phyloP scores from a whole-genome alignment of 257 asterid genomes.

The Plantago ovata region DNA sequence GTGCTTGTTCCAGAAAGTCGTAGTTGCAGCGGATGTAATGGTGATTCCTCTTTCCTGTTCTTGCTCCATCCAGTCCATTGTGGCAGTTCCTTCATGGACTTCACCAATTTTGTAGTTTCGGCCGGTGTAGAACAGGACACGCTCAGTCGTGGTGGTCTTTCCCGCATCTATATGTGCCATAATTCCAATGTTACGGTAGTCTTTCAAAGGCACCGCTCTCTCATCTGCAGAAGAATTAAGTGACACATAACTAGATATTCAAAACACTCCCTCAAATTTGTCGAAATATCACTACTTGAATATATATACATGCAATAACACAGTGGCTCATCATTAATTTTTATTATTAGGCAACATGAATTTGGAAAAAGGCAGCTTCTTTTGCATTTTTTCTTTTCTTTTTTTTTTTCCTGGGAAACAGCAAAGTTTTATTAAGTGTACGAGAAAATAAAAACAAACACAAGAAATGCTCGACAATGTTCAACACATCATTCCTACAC shows the following conservation, averaged over 20 bases:
- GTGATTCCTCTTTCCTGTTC: constrained; percentile 98
- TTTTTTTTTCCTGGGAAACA: too few relatives aligned
- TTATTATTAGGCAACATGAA: too few relatives aligned
- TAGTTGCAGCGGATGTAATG: constrained; percentile 94
- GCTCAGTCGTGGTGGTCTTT: constrained; percentile 92
- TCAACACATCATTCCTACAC: too few relatives aligned
- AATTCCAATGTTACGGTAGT: constrained; percentile 93
- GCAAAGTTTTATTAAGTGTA: too few relatives aligned
- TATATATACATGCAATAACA: too few relatives aligned
- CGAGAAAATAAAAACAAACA: too few relatives aligned
- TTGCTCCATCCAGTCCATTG: constrained; percentile 99
- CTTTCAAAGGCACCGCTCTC: constrained; percentile 67
- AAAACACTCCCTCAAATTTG: background rate
- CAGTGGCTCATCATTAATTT: too few relatives aligned
- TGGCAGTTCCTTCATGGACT: constrained; percentile 97
- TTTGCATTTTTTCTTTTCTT: too few relatives aligned
- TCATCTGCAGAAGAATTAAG: constrained; percentile 44
- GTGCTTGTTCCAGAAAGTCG: constrained; percentile 90
- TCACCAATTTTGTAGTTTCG: constrained; percentile 95
- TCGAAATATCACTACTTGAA: too few relatives aligned
- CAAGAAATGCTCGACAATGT: too few relatives aligned
- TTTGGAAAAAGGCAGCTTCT: too few relatives aligned
- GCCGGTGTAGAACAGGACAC: constrained; percentile 85
- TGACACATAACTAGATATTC: background rate
- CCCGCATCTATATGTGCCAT: constrained; percentile 99